phyloP scores from a whole-genome alignment of 495 filamentous ascomycete genomes.

The Neurospora sp. region DNA sequence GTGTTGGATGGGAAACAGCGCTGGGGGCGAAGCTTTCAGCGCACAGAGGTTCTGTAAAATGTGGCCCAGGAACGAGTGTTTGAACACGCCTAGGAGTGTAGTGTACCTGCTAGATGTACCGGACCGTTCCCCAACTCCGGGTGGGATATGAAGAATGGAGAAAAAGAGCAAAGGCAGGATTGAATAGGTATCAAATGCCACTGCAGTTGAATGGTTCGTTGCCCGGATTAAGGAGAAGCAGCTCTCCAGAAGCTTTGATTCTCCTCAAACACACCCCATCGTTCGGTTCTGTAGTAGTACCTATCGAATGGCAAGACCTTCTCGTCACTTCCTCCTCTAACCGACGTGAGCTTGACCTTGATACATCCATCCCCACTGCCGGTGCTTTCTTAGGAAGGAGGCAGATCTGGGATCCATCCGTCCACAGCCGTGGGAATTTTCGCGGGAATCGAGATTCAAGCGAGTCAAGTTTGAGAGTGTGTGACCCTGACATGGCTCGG shows the following conservation, averaged over 20 bases:
- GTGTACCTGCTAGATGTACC: not conserved
- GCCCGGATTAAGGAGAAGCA: not conserved
- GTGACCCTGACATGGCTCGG: not conserved
- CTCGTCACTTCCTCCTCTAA: not conserved
- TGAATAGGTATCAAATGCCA: not conserved
- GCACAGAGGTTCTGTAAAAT: constrained; percentile 28
- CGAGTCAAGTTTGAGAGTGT: not conserved
- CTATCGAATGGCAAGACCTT: not conserved
- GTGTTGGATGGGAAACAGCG: constrained; percentile 1
- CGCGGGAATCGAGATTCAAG: not conserved
- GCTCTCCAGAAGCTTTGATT: not conserved
- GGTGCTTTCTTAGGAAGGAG: not conserved
- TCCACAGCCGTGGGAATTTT: not conserved
- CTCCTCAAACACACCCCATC: not conserved
- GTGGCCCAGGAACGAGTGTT: not conserved
- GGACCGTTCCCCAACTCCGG: not conserved
- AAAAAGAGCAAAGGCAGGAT: not conserved
- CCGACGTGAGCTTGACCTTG: not conserved
- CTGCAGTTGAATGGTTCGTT: not conserved
- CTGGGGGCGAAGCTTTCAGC: not conserved
- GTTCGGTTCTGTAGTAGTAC: not conserved
- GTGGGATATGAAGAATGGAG: not conserved
- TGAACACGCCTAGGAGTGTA: not conserved
- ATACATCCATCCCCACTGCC: not conserved
- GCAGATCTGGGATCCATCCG: not conserved